Percentiles rank a stretch among this genome's conserved stretches.
phyloP scores from a whole-genome alignment of 768 basidiomycete species.

The Dentipellis fragilis region DNA sequence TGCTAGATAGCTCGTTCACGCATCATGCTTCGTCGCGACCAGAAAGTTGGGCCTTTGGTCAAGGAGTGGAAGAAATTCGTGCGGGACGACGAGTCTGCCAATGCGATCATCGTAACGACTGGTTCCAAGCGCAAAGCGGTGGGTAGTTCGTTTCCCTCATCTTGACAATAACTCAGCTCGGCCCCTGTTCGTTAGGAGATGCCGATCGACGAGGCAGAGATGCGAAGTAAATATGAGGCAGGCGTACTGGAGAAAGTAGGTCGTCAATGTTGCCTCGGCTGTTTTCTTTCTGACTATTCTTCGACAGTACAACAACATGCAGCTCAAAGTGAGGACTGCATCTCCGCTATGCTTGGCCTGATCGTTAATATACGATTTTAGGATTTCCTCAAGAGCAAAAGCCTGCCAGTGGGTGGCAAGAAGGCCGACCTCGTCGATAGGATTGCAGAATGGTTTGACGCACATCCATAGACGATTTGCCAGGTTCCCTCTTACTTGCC shows the following conservation, averaged over 20 bases:
- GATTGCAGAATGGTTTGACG: constrained; percentile 51
- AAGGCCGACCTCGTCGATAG: constrained; percentile 67
- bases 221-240: constrained; percentile 53
- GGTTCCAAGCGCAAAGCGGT: constrained; percentile 70
- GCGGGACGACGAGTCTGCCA: constrained; percentile 53
- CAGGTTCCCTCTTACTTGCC: too few relatives aligned
- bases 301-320: constrained; percentile 61
- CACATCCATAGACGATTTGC: constrained; percentile 15
- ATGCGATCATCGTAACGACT: constrained; percentile 32
- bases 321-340: constrained; percentile 52
- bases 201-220: constrained; percentile 60
- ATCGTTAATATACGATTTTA: constrained; percentile 19
- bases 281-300: not conserved
- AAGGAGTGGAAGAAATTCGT: constrained; percentile 62
- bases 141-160: constrained; percentile 18
- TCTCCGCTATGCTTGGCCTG: constrained; percentile 1
- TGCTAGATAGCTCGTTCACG: too few relatives aligned
- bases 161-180: not conserved
- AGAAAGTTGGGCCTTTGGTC: constrained; percentile 48
- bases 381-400: constrained; percentile 69
- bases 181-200: constrained; percentile 34
- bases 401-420: constrained; percentile 50
- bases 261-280: constrained; percentile 3
- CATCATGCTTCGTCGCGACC: not conserved
- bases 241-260: constrained; percentile 60